phyloP scores from a whole-genome alignment of 1,284 basidiomycete species.

The Irpex rosettiformis region DNA sequence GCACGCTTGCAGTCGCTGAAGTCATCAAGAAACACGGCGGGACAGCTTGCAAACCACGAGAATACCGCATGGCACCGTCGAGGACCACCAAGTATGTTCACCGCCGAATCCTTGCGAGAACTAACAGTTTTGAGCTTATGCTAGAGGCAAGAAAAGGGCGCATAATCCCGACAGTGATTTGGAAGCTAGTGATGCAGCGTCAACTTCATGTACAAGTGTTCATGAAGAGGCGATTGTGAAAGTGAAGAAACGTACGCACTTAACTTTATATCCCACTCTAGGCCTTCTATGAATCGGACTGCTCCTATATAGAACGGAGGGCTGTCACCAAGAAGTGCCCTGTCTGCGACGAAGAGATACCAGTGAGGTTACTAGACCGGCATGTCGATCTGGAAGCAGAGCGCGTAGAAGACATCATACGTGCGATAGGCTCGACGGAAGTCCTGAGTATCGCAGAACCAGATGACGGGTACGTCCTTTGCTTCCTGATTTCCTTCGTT shows the following conservation, averaged over 20 bases:
- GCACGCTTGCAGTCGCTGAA: neutral
- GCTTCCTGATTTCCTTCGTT: slow-evolving; percentile 18
- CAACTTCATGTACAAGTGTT: slow-evolving; percentile 4
- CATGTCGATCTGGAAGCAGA: slow-evolving; percentile 64
- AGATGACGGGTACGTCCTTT: slow-evolving; percentile 45
- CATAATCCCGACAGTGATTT: slow-evolving; percentile 6
- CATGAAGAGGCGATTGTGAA: slow-evolving; percentile 9
- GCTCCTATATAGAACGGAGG: slow-evolving; percentile 48
- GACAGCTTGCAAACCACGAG: neutral
- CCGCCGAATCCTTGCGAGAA: slow-evolving; percentile 7
- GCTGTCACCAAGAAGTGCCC: slow-evolving; percentile 73
- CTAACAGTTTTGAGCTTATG: slow-evolving; percentile 4
- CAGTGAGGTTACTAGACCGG: slow-evolving; percentile 58
- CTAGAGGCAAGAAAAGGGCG: slow-evolving; percentile 14
- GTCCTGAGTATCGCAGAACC: slow-evolving; percentile 37
- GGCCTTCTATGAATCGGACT: neutral
- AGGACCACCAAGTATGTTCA: slow-evolving; percentile 24
- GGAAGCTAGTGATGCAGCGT: slow-evolving; percentile 7
- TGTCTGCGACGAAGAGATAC: slow-evolving; percentile 66
- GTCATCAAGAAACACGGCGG: neutral
- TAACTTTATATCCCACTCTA: neutral
- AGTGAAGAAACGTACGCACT: slow-evolving; percentile 28
- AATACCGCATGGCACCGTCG: slow-evolving; percentile 19
- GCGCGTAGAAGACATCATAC: slow-evolving; percentile 63
- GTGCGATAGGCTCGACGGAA: slow-evolving; percentile 52